phyloP scores from a whole-genome alignment of 768 basidiomycete genomes.

The Fibroporia radiculosa region DNA sequence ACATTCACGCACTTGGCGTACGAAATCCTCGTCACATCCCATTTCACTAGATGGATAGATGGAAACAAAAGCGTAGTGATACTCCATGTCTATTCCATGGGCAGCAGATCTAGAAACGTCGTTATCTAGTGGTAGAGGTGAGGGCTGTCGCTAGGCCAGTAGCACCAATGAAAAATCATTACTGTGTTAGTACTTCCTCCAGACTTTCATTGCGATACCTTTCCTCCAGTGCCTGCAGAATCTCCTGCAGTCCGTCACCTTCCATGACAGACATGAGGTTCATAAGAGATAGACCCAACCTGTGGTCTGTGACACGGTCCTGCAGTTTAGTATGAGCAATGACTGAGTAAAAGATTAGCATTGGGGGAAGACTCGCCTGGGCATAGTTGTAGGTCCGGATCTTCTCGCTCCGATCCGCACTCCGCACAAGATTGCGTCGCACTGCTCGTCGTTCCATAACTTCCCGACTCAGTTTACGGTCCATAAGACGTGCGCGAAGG shows the following conservation, averaged over 20 bases:
- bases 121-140: too few relatives aligned
- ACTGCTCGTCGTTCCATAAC: slow-evolving; percentile 61
- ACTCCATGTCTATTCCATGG: too few relatives aligned
- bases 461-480: slow-evolving; percentile 65
- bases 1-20: too few relatives aligned
- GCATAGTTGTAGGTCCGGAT: slow-evolving; percentile 94
- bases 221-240: slow-evolving; percentile 49
- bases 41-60: too few relatives aligned
- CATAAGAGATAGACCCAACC: slow-evolving; percentile 70
- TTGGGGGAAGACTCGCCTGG: slow-evolving; percentile 45
- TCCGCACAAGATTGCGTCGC: slow-evolving; percentile 67
- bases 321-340: too few relatives aligned
- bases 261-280: slow-evolving; percentile 61
- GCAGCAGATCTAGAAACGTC: too few relatives aligned
- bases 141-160: too few relatives aligned
- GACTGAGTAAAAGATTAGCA: too few relatives aligned
- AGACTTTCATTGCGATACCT: slow-evolving; percentile 20
- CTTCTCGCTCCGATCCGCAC: slow-evolving; percentile 87
- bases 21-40: too few relatives aligned
- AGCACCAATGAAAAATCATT: too few relatives aligned
- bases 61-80: too few relatives aligned
- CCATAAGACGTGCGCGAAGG: slow-evolving; percentile 78
- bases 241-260: slow-evolving; percentile 50
- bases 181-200: slow-evolving; percentile 15
- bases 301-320: slow-evolving; percentile 92